Conservation (phyloP, 768 basidiomycete genomes). For the Cantharellus anzutake region DNA sequence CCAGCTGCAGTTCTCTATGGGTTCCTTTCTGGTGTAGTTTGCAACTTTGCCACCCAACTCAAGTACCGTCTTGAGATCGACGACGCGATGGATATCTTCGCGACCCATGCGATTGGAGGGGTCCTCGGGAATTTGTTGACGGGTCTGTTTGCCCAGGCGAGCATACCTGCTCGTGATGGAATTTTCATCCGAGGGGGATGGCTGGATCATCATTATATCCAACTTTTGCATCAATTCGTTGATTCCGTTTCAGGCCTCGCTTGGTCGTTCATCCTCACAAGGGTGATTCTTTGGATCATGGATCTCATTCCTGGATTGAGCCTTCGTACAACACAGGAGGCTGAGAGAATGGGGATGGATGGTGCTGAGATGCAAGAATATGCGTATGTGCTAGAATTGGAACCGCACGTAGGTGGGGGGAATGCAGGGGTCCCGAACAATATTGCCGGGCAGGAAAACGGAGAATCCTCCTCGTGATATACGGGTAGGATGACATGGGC, state of each 20-base stretch:
- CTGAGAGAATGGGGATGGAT: constrained; percentile 59
- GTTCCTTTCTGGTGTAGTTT: constrained; percentile 59
- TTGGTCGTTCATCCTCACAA: constrained; percentile 65
- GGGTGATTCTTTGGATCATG: constrained; percentile 74
- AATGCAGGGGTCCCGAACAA: too few species aligned
- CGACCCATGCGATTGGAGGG: constrained; percentile 64
- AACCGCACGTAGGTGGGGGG: too few species aligned
- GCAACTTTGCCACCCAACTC: constrained; percentile 92
- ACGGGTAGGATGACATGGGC: too few species aligned
- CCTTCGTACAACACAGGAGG: constrained; percentile 33
- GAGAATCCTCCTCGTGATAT: too few species aligned
- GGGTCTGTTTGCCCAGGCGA: constrained; percentile 62
- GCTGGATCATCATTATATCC: constrained; percentile 62
- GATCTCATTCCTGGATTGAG: constrained; percentile 67
- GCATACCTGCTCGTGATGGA: constrained; percentile 68
- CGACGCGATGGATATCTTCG: constrained; percentile 81
- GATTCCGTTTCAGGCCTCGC: constrained; percentile 44
- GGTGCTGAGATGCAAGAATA: constrained; percentile 82
- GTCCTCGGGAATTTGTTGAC: constrained; percentile 70
- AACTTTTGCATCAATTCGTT: constrained; percentile 74
- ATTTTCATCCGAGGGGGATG: constrained; percentile 53
- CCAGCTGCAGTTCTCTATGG: constrained; percentile 73
- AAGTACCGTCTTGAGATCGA: constrained; percentile 67
- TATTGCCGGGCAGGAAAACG: too few species aligned
- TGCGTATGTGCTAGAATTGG: constrained; percentile 30